Evolutionary conservation across 2,329 filamentous ascomycete species (phyloP).

Genomic region (Raffaelea albimanens): DNA sequence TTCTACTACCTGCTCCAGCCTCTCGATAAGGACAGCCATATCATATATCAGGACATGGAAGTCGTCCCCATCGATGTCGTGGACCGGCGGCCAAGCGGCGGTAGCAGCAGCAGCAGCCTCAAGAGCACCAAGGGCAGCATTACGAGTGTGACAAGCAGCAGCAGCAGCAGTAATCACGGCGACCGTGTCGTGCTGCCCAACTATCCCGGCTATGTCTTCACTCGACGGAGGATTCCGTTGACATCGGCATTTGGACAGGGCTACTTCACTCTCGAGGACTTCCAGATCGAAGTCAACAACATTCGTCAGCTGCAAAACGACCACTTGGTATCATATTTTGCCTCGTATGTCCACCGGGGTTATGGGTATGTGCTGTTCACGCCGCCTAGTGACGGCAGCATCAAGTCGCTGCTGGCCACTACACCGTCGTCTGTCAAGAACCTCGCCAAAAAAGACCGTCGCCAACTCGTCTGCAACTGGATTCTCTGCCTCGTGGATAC

Average conservation of each 20-base stretch:
- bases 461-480: conserved; percentile 59
- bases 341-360: conserved; percentile 57
- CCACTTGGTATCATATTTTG: conserved; percentile 62
- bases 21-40: conserved; percentile 49
- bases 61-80: conserved; percentile 60
- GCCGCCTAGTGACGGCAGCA: conserved; percentile 55
- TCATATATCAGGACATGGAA: conserved; percentile 55
- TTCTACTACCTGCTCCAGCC: conserved; percentile 61
- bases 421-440: conserved; percentile 54
- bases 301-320: conserved; percentile 53
- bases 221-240: conserved; percentile 48
- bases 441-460: conserved; percentile 49
- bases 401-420: conserved; percentile 58
- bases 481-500: conserved; percentile 64
- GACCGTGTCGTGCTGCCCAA: conserved; percentile 57
- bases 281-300: conserved; percentile 50
- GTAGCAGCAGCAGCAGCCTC: conserved; percentile 1
- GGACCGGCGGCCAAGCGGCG: conserved; percentile 40
- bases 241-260: conserved; percentile 28
- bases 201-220: conserved; percentile 45
- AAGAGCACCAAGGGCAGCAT: neutral
- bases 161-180: conserved; percentile 26
- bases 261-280: conserved; percentile 40
- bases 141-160: conserved; percentile 31
- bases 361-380: conserved; percentile 57